phyloP scores from a whole-genome alignment of 2,329 filamentous ascomycete genomes.

The Trichoderma brevicompactum region DNA sequence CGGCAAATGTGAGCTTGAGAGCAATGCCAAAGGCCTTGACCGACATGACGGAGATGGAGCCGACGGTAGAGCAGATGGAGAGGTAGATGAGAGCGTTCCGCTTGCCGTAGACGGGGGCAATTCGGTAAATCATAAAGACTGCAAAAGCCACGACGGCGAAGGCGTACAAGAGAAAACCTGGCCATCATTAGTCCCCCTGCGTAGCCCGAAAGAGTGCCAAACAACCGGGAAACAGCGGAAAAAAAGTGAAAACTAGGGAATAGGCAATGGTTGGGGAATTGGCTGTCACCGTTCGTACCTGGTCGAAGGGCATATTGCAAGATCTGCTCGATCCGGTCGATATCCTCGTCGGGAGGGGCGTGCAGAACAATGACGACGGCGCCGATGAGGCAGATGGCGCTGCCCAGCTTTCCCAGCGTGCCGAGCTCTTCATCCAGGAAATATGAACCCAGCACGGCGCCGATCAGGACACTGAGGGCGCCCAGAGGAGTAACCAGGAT shows the following conservation, averaged over 20 bases:
- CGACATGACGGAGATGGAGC: slow-evolving; percentile 97
- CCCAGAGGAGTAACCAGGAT: slow-evolving; percentile 96
- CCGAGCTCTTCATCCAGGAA: slow-evolving; percentile 90
- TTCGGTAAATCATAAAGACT: slow-evolving; percentile 92
- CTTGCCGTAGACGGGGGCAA: slow-evolving; percentile 88
- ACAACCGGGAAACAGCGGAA: not conserved
- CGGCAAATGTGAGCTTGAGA: slow-evolving; percentile 88
- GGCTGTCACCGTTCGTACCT: slow-evolving; percentile 57
- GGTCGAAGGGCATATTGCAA: slow-evolving; percentile 87
- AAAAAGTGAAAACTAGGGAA: not conserved
- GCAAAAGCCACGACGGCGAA: slow-evolving; percentile 80
- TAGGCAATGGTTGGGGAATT: too few relatives aligned
- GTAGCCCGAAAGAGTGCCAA: not conserved
- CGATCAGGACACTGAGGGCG: slow-evolving; percentile 91
- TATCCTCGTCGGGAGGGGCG: slow-evolving; percentile 90
- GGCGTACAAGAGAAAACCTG: slow-evolving; percentile 90
- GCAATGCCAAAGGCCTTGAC: slow-evolving; percentile 99
- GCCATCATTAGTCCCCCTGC: slow-evolving; percentile 27
- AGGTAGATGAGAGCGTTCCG: slow-evolving; percentile 96
- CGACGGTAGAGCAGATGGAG: slow-evolving; percentile 96
- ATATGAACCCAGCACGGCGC: slow-evolving; percentile 91
- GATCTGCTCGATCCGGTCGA: slow-evolving; percentile 91
- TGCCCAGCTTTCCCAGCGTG: slow-evolving; percentile 89
- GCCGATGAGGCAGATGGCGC: slow-evolving; percentile 93
- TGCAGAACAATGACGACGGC: slow-evolving; percentile 98